Evolutionary conservation across 768 basidiomycete genomes (phyloP).

Genomic region (Suillus subaureus): DNA sequence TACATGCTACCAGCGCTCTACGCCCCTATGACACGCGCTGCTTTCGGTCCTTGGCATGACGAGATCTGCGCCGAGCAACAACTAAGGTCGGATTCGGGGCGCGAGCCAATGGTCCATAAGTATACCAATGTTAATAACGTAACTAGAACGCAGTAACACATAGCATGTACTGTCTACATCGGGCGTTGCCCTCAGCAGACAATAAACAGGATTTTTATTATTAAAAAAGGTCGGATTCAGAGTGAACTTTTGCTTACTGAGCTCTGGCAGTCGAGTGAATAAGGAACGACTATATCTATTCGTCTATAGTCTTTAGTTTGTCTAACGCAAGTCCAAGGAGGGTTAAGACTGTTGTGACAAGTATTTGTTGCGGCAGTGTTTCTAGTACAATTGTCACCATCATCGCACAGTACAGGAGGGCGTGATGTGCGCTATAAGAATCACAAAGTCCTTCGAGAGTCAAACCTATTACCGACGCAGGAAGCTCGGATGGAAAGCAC

Average conservation of each 20-base stretch:
- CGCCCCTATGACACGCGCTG: background rate
- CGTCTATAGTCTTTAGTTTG: background rate
- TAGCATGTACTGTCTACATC: no score
- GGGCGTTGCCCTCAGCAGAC: no score
- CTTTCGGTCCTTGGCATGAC: background rate
- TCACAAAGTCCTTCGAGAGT: background rate
- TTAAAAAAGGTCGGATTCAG: no score
- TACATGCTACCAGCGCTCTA: background rate
- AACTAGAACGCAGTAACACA: no score
- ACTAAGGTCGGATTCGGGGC: background rate
- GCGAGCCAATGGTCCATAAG: no score
- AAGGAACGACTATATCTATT: background rate
- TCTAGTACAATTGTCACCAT: background rate
- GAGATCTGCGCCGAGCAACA: background rate
- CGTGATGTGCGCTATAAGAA: background rate
- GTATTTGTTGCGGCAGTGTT: background rate
- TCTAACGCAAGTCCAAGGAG: background rate
- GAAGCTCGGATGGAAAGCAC: background rate
- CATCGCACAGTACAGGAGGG: background rate
- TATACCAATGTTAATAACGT: no score
- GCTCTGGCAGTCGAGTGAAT: background rate
- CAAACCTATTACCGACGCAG: background rate
- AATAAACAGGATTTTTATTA: no score
- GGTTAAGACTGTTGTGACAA: background rate
- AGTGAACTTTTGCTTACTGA: no score